These are phyloP conservation scores for Mariannaea elegans DNA, from an alignment of 2,329 filamentous ascomycete genomes.

Conservation along the genomic window DNA sequence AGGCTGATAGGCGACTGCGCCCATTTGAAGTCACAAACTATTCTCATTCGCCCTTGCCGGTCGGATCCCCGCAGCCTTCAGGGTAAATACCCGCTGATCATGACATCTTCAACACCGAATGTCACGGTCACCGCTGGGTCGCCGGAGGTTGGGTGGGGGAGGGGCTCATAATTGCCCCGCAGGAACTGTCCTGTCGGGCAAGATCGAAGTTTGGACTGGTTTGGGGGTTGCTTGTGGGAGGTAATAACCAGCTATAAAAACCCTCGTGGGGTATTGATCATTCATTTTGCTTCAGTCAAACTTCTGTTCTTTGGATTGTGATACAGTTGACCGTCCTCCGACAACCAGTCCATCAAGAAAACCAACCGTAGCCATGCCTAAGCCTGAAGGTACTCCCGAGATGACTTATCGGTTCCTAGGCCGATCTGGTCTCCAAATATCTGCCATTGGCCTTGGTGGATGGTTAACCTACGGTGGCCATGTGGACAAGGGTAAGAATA, in stretches of 20 bases:
- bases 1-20: no score
- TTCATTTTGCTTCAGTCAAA: neutral
- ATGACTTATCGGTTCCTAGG: slow-evolving; percentile 80
- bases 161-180: slow-evolving; percentile 21
- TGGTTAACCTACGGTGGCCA: slow-evolving; percentile 81
- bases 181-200: slow-evolving; percentile 15
- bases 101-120: slow-evolving; percentile 1
- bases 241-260: slow-evolving; percentile 21
- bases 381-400: slow-evolving; percentile 53
- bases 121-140: neutral
- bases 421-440: slow-evolving; percentile 77
- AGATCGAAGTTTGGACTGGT: neutral
- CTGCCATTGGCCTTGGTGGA: slow-evolving; percentile 74
- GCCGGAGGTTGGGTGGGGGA: slow-evolving; percentile 11
- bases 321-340: neutral
- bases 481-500: slow-evolving; percentile 67
- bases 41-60: neutral
- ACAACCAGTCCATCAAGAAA: neutral
- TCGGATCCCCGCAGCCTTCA: neutral
- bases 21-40: neutral
- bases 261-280: neutral
- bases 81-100: neutral
- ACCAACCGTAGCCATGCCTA: slow-evolving; percentile 44
- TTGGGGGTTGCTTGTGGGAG: neutral
- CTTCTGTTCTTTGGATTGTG: neutral